Conservation (phyloP, 2,329 filamentous ascomycete species). For the Xylariaceae sp. region DNA sequence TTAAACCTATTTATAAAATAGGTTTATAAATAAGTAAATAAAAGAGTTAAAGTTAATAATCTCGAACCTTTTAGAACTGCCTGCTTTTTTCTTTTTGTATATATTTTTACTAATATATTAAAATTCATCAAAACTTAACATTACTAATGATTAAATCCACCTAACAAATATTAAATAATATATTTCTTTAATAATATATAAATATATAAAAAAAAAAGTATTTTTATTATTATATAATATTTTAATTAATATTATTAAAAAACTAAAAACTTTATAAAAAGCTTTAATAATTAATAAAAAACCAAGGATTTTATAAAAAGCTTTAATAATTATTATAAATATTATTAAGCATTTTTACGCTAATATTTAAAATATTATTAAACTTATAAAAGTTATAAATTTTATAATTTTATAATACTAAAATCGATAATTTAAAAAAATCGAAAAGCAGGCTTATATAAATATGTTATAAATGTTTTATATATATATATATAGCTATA, state of each 20-base stretch:
- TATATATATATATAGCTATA: too few relatives aligned
- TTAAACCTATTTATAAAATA: neutral
- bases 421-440: conserved; percentile 1
- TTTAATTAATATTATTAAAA: neutral
- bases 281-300: too few relatives aligned
- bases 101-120: neutral
- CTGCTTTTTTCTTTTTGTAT: neutral
- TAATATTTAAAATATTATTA: neutral
- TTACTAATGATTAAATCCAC: too few relatives aligned
- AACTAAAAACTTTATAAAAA: too few relatives aligned
- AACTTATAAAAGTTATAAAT: neutral
- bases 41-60: neutral
- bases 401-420: neutral
- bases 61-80: neutral
- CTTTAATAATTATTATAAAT: neutral
- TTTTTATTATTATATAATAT: neutral
- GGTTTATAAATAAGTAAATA: neutral
- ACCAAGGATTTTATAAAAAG: too few relatives aligned
- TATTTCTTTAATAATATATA: neutral
- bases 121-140: too few relatives aligned
- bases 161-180: neutral
- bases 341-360: neutral
- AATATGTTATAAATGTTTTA: too few relatives aligned
- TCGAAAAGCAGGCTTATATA: too few relatives aligned
- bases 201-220: neutral